phyloP scores from a whole-genome alignment of 1,284 basidiomycete genomes.

The Pyrrhoderma noxium region DNA sequence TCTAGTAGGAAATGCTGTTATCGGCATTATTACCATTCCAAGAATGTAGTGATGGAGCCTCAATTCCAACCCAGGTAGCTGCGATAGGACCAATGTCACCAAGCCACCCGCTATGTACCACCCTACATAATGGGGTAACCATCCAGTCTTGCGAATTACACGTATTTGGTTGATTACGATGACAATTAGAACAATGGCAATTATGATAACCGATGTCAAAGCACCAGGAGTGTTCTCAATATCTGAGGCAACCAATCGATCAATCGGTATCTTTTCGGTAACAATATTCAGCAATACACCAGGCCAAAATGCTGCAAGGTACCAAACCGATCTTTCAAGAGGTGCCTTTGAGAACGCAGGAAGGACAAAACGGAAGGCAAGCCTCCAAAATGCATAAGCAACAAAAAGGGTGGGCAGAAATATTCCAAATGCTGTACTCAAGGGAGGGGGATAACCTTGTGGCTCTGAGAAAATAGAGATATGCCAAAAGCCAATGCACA shows the following conservation, averaged over 20 bases:
- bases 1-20: slow-evolving; percentile 76
- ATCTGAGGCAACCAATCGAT: slow-evolving; percentile 66
- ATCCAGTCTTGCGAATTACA: slow-evolving; percentile 80
- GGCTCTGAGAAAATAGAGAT: slow-evolving; percentile 77
- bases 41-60: slow-evolving; percentile 74
- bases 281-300: slow-evolving; percentile 64
- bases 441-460: slow-evolving; percentile 54
- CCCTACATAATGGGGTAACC: slow-evolving; percentile 64
- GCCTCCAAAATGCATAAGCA: slow-evolving; percentile 73
- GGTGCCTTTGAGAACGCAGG: slow-evolving; percentile 64
- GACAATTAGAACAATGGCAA: slow-evolving; percentile 54
- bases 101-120: slow-evolving; percentile 69
- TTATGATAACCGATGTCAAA: slow-evolving; percentile 63
- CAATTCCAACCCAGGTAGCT: slow-evolving; percentile 61
- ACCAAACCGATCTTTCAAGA: slow-evolving; percentile 68
- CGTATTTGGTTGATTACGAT: slow-evolving; percentile 70
- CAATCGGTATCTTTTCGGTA: slow-evolving; percentile 64
- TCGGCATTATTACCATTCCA: slow-evolving; percentile 68
- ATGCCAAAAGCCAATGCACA: slow-evolving; percentile 87
- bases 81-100: slow-evolving; percentile 56
- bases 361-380: slow-evolving; percentile 68
- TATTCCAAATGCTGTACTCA: slow-evolving; percentile 64
- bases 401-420: slow-evolving; percentile 80
- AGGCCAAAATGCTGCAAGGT: slow-evolving; percentile 77
- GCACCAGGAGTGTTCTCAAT: slow-evolving; percentile 63